Evolutionary conservation across 2,329 filamentous ascomycete genomes (phyloP).

Genomic region (Bisporella sp.): DNA sequence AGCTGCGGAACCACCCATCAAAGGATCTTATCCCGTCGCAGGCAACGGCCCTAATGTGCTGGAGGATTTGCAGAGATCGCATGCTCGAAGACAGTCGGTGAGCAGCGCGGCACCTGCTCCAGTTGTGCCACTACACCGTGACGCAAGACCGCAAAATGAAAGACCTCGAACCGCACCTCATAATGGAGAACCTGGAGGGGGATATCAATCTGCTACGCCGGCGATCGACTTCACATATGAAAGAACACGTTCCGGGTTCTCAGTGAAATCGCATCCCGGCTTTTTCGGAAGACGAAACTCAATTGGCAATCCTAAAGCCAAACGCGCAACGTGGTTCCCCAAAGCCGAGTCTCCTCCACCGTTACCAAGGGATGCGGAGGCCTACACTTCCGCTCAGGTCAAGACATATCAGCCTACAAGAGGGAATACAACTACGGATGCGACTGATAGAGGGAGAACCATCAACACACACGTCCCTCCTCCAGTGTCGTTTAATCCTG

Average conservation of each 20-base stretch:
- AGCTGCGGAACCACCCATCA: constrained; percentile 31
- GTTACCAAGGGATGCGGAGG: neutral
- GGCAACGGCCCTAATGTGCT: constrained; percentile 35
- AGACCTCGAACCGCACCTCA: constrained; percentile 15
- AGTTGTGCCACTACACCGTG: constrained; percentile 10
- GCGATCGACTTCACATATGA: constrained; percentile 1
- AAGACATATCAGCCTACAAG: constrained; percentile 10
- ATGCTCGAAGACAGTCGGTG: constrained; percentile 21
- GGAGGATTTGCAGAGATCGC: constrained; percentile 28
- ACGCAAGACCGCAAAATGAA: constrained; percentile 9
- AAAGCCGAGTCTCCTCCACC: neutral
- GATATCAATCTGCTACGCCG: neutral
- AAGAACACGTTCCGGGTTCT: constrained; percentile 16
- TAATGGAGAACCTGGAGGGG: constrained; percentile 5
- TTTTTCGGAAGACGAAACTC: constrained; percentile 10
- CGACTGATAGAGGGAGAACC: neutral
- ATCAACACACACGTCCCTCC: neutral
- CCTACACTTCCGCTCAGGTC: neutral
- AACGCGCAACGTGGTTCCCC: neutral
- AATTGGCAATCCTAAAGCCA: neutral
- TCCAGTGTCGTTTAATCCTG: neutral
- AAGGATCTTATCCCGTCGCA: constrained; percentile 34
- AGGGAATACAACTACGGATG: neutral
- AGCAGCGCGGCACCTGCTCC: constrained; percentile 18
- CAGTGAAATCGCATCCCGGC: constrained; percentile 12